Evolutionary conservation across 176 grass and related monocot species (phyloP).

Genomic region (Leersia perrieri): DNA sequence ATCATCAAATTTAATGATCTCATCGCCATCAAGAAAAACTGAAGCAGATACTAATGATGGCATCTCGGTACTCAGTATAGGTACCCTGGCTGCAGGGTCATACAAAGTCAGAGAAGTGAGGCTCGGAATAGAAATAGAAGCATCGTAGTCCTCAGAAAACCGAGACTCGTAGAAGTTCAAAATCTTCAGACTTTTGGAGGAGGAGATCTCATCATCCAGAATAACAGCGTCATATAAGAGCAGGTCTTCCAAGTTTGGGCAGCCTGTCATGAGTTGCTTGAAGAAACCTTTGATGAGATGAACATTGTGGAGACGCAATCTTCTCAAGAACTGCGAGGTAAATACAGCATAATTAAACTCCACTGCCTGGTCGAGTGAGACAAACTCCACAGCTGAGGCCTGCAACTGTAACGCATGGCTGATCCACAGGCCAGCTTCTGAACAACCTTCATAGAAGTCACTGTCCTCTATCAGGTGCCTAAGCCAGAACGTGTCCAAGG

Average conservation of each 20-base stretch:
- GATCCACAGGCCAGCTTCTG: constrained; percentile 19
- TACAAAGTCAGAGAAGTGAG: background rate
- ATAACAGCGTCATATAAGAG: background rate
- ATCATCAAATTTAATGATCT: background rate
- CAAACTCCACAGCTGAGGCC: background rate
- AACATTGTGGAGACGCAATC: background rate
- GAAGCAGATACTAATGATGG: constrained; percentile 8
- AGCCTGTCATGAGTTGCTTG: background rate
- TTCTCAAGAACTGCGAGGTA: background rate
- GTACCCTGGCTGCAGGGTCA: background rate
- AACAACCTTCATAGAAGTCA: accelerated
- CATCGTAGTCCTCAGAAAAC: background rate
- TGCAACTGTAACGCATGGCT: background rate
- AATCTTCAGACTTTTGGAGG: background rate
- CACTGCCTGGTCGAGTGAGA: accelerated
- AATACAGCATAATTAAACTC: background rate
- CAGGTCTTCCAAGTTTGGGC: background rate
- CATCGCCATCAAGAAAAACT: background rate
- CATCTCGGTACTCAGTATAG: constrained; percentile 2
- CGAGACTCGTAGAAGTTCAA: background rate
- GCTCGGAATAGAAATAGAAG: constrained; percentile 3
- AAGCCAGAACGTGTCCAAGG: constrained; percentile 11
- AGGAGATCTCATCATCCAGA: background rate
- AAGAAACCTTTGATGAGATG: background rate
- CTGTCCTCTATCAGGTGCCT: accelerated